Base-by-base conservation (phyloP, 1,284 basidiomycete species). In the Trichosporon sp. region DNA sequence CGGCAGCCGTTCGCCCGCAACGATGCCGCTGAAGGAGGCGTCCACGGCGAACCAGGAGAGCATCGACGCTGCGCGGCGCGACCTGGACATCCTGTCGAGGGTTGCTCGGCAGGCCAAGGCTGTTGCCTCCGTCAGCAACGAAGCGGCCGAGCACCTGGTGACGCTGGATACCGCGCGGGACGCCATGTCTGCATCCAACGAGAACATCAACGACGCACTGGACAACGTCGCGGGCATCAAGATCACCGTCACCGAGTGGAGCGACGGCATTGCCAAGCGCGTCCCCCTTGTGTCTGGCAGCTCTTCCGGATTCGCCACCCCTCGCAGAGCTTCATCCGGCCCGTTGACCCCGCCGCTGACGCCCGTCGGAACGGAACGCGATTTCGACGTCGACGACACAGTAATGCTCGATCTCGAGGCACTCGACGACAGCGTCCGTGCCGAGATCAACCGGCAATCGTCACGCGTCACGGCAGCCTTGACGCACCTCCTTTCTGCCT, bases 351-450 rank as follows among this genome's bases (percentile, higher is more conserved):
- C 71, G 15, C 71, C 71, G 2, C 56, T 72, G 1, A 72, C 71
- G 31, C 71, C 71, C 1, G 64, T 67, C 18, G 31, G 63, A 29
- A 53, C 31, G 15, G 47, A 53, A 8, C 32, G 56, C 21, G 66
- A 58, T 12, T 47, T 60, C 5, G 42, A 63, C 21, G 29, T 31
- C 6, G 15, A 35, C n/a, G 13, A 32, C 34, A 58, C 70, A 23
- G 44, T 62, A 8, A 63, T 69, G 65, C 65, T 92, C 73, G 89
- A 91, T 67, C 84, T 89, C 15, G 76, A 82, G 8, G 80, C 81
- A n/a, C 80, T 92, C 21, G 91, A 94, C 75, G 86, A 86, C 62
- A 84, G 84, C 38, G 89, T 93, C 34, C 89, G 92, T 3, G 80
- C 85, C 13, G 89, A 92, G 75, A 87, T 87, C 27, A 94, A 94